Base-by-base conservation (phyloP, 1,284 basidiomycete species). In the Tilletiaria anomala region DNA sequence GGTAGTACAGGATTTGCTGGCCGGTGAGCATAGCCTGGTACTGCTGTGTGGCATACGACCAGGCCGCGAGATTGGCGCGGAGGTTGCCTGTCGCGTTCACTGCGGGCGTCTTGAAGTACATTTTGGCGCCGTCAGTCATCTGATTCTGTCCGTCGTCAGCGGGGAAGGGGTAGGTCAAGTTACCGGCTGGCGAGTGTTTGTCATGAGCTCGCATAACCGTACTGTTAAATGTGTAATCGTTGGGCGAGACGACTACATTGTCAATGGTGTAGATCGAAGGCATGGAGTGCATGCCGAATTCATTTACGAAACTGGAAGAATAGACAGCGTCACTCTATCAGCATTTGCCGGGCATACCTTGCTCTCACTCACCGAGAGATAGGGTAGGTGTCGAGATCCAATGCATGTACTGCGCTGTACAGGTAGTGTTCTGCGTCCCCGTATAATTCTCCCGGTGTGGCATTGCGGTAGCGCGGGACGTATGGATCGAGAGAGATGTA, bases 261-360 rank as follows among this genome's bases (percentile, higher is more conserved):
- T 78, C 72, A 73, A 76, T 77, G 40, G 71, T 74, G 50, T 76
- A 76, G 61, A 78, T 75, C 0, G 75, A 78, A 0, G 77, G 76
- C 72, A 78, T 74, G 0, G 77, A 77, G 54, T 77, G 77, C 65
- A 77, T 78, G 15, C 76, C 76, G 48, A 78, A 78, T 53, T 79
- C 77, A 48, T 78, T 78, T 26, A 78, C 71, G 47, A 76, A 77
- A 70, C 75, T 69, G n/a, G 71, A 69, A 2, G 75, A 69, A 3
- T 75, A 75, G 54, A 39, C 21, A 1, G 22, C 26, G 33, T 35
- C 8, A 26, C 24, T 26, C 8, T 6, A 8, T 26, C 24, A 26
- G 24, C 24, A 26, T 26, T 26, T 6, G 24, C 24, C n/a, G 8
- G 8, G 14, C 8, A 6, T 8, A 8, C 24, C 6, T 26, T 26